Percentiles rank a stretch among this genome's conserved stretches.
Evolutionary conservation across 2,329 filamentous ascomycete genomes (phyloP).

Genomic region (Fusarium globosum): DNA sequence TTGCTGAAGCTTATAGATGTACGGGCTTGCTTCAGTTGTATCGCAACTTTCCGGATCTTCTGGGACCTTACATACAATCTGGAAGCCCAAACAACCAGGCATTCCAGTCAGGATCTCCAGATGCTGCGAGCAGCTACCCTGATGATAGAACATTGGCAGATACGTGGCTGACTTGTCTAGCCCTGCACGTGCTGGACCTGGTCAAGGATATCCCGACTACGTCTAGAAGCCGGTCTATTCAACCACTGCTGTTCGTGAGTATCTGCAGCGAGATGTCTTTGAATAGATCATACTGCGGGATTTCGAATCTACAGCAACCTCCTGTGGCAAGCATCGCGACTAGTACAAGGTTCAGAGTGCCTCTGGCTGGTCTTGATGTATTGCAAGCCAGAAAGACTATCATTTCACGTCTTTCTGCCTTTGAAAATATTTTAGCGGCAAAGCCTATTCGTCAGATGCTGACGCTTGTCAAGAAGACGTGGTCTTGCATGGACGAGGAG

Average conservation of each 20-base stretch:
- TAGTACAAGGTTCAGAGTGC: conserved; percentile 30
- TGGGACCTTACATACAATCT: conserved; percentile 43
- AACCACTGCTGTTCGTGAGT: conserved; percentile 57
- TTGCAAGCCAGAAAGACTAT: conserved; percentile 29
- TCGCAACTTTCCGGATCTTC: conserved; percentile 53
- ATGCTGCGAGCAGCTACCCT: neutral
- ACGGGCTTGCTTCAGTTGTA: conserved; percentile 45
- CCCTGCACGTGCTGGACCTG: conserved; percentile 56
- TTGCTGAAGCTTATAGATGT: conserved; percentile 46
- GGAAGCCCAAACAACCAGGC: conserved; percentile 1
- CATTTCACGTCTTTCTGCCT: conserved; percentile 32
- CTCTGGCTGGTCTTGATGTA: conserved; percentile 17
- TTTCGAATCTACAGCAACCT: conserved; percentile 6
- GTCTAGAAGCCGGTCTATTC: conserved; percentile 57
- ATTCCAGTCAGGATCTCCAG: neutral
- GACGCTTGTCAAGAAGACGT: conserved; percentile 34
- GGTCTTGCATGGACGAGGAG: conserved; percentile 49
- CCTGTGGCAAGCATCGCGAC: conserved; percentile 24
- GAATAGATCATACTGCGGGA: conserved; percentile 39
- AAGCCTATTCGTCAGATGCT: conserved; percentile 39
- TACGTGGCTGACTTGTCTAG: conserved; percentile 56
- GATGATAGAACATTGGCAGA: conserved; percentile 35
- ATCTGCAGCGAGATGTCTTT: conserved; percentile 57
- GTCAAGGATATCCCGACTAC: conserved; percentile 56
- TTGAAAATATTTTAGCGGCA: conserved; percentile 42